phyloP scores from a whole-genome alignment of 495 filamentous ascomycete genomes.

The Thozetella sp. region DNA sequence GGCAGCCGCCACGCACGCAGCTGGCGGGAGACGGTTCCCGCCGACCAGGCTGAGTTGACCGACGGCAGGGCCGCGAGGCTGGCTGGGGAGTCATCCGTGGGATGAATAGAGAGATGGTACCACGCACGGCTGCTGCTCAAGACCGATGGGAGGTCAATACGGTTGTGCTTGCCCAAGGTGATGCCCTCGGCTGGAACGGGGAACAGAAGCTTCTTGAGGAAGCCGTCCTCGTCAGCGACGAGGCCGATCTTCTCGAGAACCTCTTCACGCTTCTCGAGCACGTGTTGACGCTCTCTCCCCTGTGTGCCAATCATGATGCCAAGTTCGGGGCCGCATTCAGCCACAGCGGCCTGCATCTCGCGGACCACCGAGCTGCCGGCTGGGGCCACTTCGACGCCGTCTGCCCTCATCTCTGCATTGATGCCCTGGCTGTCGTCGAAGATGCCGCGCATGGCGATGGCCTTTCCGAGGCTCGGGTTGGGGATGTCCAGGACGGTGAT shows the following conservation, averaged over 20 bases:
- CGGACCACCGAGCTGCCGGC: constrained; percentile 77
- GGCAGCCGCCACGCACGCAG: constrained; percentile 89
- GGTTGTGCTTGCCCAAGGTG: constrained; percentile 69
- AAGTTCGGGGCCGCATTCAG: constrained; percentile 79
- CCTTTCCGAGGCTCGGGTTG: constrained; percentile 76
- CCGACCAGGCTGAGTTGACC: constrained; percentile 79
- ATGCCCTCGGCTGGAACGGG: constrained; percentile 77
- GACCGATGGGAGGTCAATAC: constrained; percentile 69
- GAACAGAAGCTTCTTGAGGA: constrained; percentile 81
- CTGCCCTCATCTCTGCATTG: constrained; percentile 95
- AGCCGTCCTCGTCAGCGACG: constrained; percentile 80
- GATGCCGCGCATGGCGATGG: constrained; percentile 80
- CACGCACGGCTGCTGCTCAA: constrained; percentile 85
- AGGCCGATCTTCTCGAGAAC: constrained; percentile 84
- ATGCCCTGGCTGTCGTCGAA: constrained; percentile 93
- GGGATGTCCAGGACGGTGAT: constrained; percentile 90
- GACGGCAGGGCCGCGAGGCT: constrained; percentile 63
- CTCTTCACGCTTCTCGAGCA: constrained; percentile 78
- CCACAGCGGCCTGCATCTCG: constrained; percentile 81
- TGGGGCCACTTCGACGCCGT: constrained; percentile 73
- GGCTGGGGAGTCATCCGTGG: constrained; percentile 82
- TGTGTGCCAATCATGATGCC: constrained; percentile 69
- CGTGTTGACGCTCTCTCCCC: constrained; percentile 72
- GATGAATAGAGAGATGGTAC: constrained; percentile 93
- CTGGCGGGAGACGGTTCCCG: constrained; percentile 87